These are phyloP conservation scores for Centrapalus pauciflorus DNA, from an alignment of 129 eudicot species.

Conservation along the genomic window DNA sequence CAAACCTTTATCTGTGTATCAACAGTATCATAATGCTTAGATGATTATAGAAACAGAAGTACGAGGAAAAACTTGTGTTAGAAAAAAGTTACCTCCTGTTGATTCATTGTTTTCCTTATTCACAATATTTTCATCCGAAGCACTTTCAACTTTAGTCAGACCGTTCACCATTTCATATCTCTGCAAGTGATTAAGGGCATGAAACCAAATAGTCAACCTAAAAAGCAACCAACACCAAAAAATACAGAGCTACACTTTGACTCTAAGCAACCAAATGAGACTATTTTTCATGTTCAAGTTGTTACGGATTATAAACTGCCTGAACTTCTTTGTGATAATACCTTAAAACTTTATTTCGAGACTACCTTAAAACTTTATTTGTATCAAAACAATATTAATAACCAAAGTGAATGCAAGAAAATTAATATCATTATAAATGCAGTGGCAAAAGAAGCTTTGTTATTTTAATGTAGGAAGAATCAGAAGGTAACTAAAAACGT, in stretches of 20 bases:
- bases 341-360: background rate
- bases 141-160: slow-evolving; percentile 65
- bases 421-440: no score
- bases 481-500: no score
- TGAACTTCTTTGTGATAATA: background rate
- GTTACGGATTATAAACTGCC: background rate
- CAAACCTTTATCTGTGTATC: slow-evolving; percentile 60
- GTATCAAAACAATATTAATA: no score
- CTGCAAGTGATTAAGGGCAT: slow-evolving; percentile 34
- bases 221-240: background rate
- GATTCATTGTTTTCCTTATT: slow-evolving; percentile 38
- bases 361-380: no score
- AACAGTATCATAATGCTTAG: slow-evolving; percentile 1
- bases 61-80: background rate
- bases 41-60: background rate
- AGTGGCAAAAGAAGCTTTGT: no score
- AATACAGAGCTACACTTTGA: background rate
- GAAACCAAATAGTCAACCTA: background rate
- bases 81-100: slow-evolving; percentile 31
- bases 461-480: no score
- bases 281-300: background rate
- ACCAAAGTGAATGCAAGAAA: no score
- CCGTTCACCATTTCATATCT: slow-evolving; percentile 86
- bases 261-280: background rate
- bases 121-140: slow-evolving; percentile 15